Conservation (phyloP, 345 rosid genomes). For the Salix udensis region DNA sequence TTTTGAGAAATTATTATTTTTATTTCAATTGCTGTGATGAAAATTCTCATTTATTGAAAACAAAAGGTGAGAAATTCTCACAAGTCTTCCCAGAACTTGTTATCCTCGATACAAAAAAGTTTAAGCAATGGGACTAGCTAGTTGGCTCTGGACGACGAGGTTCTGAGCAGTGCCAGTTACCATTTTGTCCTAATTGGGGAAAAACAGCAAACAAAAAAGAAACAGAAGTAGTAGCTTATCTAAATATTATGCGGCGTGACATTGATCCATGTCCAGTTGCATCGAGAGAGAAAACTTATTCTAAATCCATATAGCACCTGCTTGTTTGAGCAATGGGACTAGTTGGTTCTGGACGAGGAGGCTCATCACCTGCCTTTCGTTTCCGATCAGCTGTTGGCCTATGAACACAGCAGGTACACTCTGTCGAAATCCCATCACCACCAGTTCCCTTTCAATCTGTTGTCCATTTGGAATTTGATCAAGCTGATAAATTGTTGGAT, state of each 20-base stretch:
- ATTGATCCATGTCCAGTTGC: background rate
- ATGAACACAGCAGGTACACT: constrained; percentile 32
- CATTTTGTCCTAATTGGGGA: background rate
- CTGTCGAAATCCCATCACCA: constrained; percentile 26
- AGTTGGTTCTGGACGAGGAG: constrained; percentile 31
- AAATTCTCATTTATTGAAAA: too few relatives aligned
- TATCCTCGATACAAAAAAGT: too few relatives aligned
- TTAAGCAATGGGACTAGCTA: too few relatives aligned
- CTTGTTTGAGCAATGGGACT: constrained; percentile 22
- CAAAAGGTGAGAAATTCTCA: too few relatives aligned
- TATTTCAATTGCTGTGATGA: too few relatives aligned
- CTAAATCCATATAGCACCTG: constrained; percentile 33
- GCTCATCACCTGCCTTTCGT: constrained; percentile 29
- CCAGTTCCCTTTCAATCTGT: constrained; percentile 22
- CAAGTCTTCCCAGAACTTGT: too few relatives aligned
- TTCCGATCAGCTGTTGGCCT: constrained; percentile 24
- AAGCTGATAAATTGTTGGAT: constrained; percentile 27
- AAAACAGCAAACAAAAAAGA: background rate
- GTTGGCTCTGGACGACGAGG: background rate
- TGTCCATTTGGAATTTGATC: constrained; percentile 24
- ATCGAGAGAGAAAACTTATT: background rate
- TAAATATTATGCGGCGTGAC: background rate
- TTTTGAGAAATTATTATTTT: too few relatives aligned
- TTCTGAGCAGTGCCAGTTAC: background rate
- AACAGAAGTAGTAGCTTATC: background rate